Evolutionary conservation across 2,329 filamentous ascomycete genomes (phyloP).

Genomic region (Exophiala bonariae): DNA sequence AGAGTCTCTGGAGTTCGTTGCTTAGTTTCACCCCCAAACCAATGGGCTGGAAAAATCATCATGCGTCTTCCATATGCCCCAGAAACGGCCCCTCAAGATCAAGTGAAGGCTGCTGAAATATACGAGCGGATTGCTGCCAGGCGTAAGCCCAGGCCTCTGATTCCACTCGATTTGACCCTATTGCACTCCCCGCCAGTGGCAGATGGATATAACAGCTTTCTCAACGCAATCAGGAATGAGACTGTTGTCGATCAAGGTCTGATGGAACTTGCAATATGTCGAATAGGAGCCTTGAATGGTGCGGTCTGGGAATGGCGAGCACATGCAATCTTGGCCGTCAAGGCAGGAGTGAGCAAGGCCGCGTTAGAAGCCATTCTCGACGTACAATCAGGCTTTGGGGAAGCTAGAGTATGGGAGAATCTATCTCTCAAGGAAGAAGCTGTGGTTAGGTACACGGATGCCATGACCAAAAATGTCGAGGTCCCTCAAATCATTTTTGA

Average conservation of each 20-base stretch:
- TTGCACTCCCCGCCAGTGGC: constrained; percentile 73
- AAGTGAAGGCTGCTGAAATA: constrained; percentile 45
- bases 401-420: constrained; percentile 25
- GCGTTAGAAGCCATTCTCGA: constrained; percentile 20
- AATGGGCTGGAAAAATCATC: too few species aligned
- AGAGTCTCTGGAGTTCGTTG: too few species aligned
- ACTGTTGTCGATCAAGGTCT: constrained; percentile 51
- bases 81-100: constrained; percentile 24
- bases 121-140: constrained; percentile 65
- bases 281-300: constrained; percentile 75
- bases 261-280: constrained; percentile 75
- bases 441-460: constrained; percentile 72
- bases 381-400: constrained; percentile 10
- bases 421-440: constrained; percentile 65
- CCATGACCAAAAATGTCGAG: constrained; percentile 73
- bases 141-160: constrained; percentile 68
- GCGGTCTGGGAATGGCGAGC: constrained; percentile 85
- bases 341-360: constrained; percentile 34
- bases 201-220: constrained; percentile 65
- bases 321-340: constrained; percentile 66
- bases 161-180: constrained; percentile 72
- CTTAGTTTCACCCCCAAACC: too few species aligned
- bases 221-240: constrained; percentile 54
- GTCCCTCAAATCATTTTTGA: constrained; percentile 70
- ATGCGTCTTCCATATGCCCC: constrained; percentile 42